Evolutionary conservation across 2,329 filamentous ascomycete genomes (phyloP), one percentile per base, ranked within the genome.

Genomic region (Dothideomycetidae sp.): DNA sequence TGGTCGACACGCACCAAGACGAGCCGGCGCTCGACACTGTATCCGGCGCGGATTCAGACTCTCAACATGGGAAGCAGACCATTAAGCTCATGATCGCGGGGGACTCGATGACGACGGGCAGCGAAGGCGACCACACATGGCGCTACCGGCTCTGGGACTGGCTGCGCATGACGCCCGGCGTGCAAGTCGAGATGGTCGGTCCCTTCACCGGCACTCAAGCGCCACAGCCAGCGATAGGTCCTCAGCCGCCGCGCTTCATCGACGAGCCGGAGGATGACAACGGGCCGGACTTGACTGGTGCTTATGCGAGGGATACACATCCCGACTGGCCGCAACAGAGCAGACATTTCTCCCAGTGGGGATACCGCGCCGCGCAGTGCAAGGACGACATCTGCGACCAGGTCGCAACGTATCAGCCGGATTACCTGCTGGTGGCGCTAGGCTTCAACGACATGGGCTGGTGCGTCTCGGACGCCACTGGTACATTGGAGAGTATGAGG

Each of bases 111-210:
- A 49, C 46, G 15, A 46, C 49, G 14, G 48, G 46, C 19, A 31
- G 42, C 15, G 57, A 63, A 39, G 59, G 56, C 18, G 60, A 63
- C 42, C 59, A 50, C 36, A 64, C 60, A 7, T 64, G 61, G 61
- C 52, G 61, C 5, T 64, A 57, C 35, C 52, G 59, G 3, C 44
- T 64, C 10, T 61, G 54, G 52, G 39, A 62, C 33, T 64, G 60
- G 60, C 51, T 62, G 35, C 42, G 42, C 2, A 28, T 33, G 10
- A 42, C 54, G 15, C 19, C 37, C 3, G 34, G 14, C 12, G 36
- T 53, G 19, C 18, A 42, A 29, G 45, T 53, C 9, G 34, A 46
- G 10, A 57, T 60, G 33, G 53, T 55, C 10, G 60, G 60, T 9
- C 58, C 57, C 3, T 62, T 54, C 44, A 50, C 39, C n/a, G 58